A percentile compares a stretch with the other conserved stretches of the same genome.
These are phyloP conservation scores for Fusarium sp. DNA, from an alignment of 2,329 filamentous ascomycete genomes.

Conservation along the genomic window DNA sequence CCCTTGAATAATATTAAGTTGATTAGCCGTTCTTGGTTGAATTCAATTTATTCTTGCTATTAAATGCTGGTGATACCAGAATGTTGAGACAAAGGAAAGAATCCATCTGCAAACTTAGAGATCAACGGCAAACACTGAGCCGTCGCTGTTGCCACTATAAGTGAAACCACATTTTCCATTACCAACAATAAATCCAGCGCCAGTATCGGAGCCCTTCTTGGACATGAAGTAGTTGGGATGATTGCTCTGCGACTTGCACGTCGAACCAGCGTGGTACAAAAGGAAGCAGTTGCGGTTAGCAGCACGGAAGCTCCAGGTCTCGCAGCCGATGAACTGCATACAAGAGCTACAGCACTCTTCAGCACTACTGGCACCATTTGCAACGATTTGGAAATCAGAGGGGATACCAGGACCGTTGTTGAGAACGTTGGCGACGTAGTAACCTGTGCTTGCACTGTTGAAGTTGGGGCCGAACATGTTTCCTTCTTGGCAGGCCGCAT, in stretches of 20 bases:
- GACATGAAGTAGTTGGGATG: constrained; percentile 12
- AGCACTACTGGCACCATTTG: not conserved
- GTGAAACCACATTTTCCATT: constrained; percentile 4
- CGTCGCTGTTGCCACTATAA: constrained; percentile 10
- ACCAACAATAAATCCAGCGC: not conserved
- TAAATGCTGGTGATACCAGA: accelerated
- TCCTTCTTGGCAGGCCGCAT: not conserved
- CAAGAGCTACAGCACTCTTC: constrained; percentile 2
- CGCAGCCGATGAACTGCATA: constrained; percentile 2
- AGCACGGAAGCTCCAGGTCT: not conserved
- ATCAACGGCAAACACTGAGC: not conserved
- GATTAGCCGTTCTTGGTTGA: accelerated
- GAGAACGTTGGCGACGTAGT: constrained; percentile 5
- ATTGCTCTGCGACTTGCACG: not conserved
- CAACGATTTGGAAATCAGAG: constrained; percentile 2
- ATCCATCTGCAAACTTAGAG: not conserved
- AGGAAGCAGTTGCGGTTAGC: constrained; percentile 14
- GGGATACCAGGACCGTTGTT: constrained; percentile 8
- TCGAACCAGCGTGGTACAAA: not conserved
- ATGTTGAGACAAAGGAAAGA: accelerated
- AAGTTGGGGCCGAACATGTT: constrained; percentile 13
- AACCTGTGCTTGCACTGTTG: constrained; percentile 4
- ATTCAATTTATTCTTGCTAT: not conserved
- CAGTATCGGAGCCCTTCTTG: not conserved
- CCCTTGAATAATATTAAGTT: accelerated